These are phyloP conservation scores for Chaetomiaceae sp. DNA, from an alignment of 2,329 filamentous ascomycete species.

Conservation along the genomic window DNA sequence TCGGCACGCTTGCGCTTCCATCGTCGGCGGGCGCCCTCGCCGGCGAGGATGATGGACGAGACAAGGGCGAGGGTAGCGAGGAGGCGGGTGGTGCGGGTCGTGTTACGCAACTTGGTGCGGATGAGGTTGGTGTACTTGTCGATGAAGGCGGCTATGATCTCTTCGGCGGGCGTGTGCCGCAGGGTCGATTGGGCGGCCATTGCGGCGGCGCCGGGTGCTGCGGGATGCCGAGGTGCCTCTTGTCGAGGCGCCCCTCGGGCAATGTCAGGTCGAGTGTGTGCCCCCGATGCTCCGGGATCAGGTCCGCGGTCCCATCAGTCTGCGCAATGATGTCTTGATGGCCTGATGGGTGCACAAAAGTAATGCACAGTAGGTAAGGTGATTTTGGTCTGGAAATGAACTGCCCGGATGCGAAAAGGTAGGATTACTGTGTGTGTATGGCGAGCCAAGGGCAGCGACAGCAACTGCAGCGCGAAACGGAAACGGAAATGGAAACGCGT, in stretches of 20 bases:
- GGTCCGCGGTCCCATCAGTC: conserved; percentile 17
- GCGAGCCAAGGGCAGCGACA: no score
- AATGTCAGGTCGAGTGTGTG: no score
- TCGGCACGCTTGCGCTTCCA: conserved; percentile 71
- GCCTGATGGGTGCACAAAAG: no score
- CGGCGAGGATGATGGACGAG: conserved; percentile 71
- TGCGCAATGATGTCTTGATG: neutral
- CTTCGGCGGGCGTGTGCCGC: conserved; percentile 58
- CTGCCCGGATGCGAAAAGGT: no score
- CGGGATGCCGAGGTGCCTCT: neutral
- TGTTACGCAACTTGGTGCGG: conserved; percentile 52
- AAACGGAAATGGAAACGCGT: no score
- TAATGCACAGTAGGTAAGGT: no score
- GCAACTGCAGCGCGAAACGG: no score
- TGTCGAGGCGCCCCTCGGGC: no score
- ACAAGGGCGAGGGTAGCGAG: conserved; percentile 71
- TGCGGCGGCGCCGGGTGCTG: neutral
- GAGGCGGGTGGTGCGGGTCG: conserved; percentile 66
- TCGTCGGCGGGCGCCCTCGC: conserved; percentile 73
- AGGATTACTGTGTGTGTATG: no score
- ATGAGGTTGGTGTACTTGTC: conserved; percentile 54
- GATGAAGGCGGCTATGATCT: conserved; percentile 60
- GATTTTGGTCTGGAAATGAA: no score
- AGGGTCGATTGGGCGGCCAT: conserved; percentile 92
- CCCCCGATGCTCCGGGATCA: conserved; percentile 19